These are phyloP conservation scores for Heritiera fomes DNA, from an alignment of 345 rosid species.

Conservation along the genomic window DNA sequence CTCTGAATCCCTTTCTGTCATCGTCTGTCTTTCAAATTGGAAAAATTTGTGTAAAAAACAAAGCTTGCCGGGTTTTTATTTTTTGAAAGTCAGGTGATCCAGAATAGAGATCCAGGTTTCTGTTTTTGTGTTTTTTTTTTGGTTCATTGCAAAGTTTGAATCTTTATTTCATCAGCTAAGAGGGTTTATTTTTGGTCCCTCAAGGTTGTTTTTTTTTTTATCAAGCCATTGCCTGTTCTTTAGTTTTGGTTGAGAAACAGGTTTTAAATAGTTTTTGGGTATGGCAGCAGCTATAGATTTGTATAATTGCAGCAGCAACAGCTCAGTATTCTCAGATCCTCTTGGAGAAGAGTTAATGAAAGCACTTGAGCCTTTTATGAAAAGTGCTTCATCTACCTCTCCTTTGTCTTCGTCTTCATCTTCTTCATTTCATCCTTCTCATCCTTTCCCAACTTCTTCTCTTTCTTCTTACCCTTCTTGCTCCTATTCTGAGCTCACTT, in stretches of 20 bases:
- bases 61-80: not conserved
- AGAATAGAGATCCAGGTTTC: slow-evolving; percentile 45
- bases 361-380: slow-evolving; percentile 59
- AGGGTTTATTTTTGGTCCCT: slow-evolving; percentile 56
- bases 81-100: slow-evolving; percentile 47
- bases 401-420: slow-evolving; percentile 13
- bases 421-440: not conserved
- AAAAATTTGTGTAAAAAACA: not conserved
- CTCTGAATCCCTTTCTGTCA: slow-evolving; percentile 46
- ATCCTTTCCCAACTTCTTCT: slow-evolving; percentile 3
- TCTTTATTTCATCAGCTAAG: slow-evolving; percentile 27
- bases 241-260: slow-evolving; percentile 33
- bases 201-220: slow-evolving; percentile 26
- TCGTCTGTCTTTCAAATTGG: slow-evolving; percentile 39
- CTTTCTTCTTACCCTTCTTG: slow-evolving; percentile 19
- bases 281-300: slow-evolving; percentile 61
- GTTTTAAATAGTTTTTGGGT: slow-evolving; percentile 5
- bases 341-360: slow-evolving; percentile 58
- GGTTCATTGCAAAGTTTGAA: slow-evolving; percentile 13
- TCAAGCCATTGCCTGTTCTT: slow-evolving; percentile 24
- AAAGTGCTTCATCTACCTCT: slow-evolving; percentile 40
- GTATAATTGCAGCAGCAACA: slow-evolving; percentile 32
- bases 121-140: slow-evolving; percentile 1
- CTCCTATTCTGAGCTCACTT: slow-evolving; percentile 17
- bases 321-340: slow-evolving; percentile 48